Evolutionary conservation across 1,284 basidiomycete species (phyloP).

Genomic region (Retiboletus fuscus): DNA sequence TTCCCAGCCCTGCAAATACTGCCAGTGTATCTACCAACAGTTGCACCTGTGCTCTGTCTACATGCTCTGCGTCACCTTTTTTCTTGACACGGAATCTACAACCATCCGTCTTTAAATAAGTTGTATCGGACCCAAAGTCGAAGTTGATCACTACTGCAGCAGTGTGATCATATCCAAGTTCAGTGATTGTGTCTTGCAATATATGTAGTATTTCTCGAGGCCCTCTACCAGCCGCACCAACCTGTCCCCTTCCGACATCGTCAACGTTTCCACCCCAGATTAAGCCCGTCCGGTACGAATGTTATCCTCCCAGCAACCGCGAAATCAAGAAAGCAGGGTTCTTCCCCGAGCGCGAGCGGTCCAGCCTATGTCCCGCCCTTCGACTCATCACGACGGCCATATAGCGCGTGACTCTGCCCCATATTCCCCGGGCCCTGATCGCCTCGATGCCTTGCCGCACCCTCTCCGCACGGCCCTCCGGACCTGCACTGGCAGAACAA

Average conservation of each 20-base stretch:
- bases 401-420: conserved; percentile 28
- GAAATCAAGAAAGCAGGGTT: conserved; percentile 42
- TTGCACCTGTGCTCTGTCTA: too few relatives aligned
- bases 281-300: conserved; percentile 30
- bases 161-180: too few relatives aligned
- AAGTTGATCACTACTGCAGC: too few relatives aligned
- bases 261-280: conserved; percentile 29
- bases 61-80: too few relatives aligned
- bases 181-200: background rate
- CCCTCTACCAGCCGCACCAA: conserved; percentile 30
- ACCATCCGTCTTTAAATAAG: too few relatives aligned
- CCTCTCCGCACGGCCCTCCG: conserved; percentile 23
- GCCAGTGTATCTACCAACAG: too few relatives aligned
- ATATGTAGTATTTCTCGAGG: conserved; percentile 34
- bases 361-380: background rate
- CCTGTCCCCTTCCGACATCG: conserved; percentile 25
- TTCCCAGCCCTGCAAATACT: too few relatives aligned
- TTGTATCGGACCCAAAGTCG: too few relatives aligned
- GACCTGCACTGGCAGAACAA: background rate
- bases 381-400: background rate
- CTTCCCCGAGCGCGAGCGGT: conserved; percentile 36
- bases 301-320: conserved; percentile 36
- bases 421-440: conserved; percentile 11
- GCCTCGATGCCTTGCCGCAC: conserved; percentile 30
- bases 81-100: too few relatives aligned